These are phyloP conservation scores for Irpex lacteus DNA, from an alignment of 1,284 basidiomycete species.

Conservation along the genomic window DNA sequence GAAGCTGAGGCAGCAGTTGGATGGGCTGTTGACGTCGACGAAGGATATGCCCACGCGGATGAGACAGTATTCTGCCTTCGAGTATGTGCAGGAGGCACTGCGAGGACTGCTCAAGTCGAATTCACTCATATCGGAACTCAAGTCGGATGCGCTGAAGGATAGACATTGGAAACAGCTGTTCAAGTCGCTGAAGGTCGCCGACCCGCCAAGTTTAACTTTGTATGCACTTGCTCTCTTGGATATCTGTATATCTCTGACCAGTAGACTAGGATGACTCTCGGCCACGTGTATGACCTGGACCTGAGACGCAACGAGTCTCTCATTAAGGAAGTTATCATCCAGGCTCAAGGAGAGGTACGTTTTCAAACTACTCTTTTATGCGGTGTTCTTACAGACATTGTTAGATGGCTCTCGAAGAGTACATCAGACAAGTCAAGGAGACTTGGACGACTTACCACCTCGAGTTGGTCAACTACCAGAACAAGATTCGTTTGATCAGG, in stretches of 20 bases:
- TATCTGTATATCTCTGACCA: constrained; percentile 11
- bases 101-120: constrained; percentile 89
- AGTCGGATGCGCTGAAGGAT: constrained; percentile 96
- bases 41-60: constrained; percentile 99
- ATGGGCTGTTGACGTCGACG: constrained; percentile 84
- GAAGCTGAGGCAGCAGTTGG: constrained; percentile 93
- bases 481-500: constrained; percentile 95
- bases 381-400: background rate
- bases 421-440: constrained; percentile 94
- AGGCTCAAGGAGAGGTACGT: constrained; percentile 94
- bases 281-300: constrained; percentile 96
- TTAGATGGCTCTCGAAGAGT: constrained; percentile 92
- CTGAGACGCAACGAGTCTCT: constrained; percentile 87
- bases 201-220: constrained; percentile 67
- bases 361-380: too few species aligned
- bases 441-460: constrained; percentile 96
- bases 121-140: constrained; percentile 85
- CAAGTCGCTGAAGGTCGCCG: constrained; percentile 78
- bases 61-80: constrained; percentile 98
- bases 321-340: constrained; percentile 94
- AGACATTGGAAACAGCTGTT: constrained; percentile 98
- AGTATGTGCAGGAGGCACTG: constrained; percentile 94
- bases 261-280: constrained; percentile 80
- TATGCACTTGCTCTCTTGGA: constrained; percentile 28
- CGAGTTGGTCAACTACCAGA: constrained; percentile 98